These are phyloP conservation scores for Dictyostelium brefeldianum DNA, from an alignment of 78 protist genomes.

Conservation along the genomic window DNA sequence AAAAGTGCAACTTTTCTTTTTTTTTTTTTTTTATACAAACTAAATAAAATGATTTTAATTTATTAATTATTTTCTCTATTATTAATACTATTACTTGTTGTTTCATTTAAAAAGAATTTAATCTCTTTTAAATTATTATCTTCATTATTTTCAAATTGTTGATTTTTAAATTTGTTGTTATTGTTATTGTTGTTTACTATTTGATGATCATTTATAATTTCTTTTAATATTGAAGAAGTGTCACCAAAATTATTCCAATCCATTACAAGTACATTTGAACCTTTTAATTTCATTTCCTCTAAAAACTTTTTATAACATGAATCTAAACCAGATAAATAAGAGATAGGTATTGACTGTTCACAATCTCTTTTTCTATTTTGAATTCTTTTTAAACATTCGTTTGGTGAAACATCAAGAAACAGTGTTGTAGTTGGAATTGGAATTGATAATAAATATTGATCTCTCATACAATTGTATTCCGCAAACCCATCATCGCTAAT, in stretches of 20 bases:
- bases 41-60: neutral
- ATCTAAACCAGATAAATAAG: slow-evolving; percentile 80
- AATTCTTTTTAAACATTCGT: slow-evolving; percentile 78
- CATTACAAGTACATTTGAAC: slow-evolving; percentile 48
- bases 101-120: slow-evolving; percentile 18
- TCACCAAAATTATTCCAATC: slow-evolving; percentile 88
- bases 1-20: neutral
- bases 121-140: neutral
- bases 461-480: slow-evolving; percentile 43
- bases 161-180: neutral
- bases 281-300: slow-evolving; percentile 52
- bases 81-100: neutral
- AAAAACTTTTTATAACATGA: slow-evolving; percentile 62
- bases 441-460: slow-evolving; percentile 8
- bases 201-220: neutral
- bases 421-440: slow-evolving; percentile 82
- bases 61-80: neutral
- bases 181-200: neutral
- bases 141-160: neutral
- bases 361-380: slow-evolving; percentile 83
- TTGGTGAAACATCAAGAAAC: slow-evolving; percentile 76
- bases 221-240: neutral
- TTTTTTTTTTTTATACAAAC: neutral
- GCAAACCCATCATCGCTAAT: slow-evolving; percentile 74
- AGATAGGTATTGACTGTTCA: slow-evolving; percentile 86